Evolutionary conservation across 768 basidiomycete species (phyloP).

Genomic region (Flagelloscypha sp.): DNA sequence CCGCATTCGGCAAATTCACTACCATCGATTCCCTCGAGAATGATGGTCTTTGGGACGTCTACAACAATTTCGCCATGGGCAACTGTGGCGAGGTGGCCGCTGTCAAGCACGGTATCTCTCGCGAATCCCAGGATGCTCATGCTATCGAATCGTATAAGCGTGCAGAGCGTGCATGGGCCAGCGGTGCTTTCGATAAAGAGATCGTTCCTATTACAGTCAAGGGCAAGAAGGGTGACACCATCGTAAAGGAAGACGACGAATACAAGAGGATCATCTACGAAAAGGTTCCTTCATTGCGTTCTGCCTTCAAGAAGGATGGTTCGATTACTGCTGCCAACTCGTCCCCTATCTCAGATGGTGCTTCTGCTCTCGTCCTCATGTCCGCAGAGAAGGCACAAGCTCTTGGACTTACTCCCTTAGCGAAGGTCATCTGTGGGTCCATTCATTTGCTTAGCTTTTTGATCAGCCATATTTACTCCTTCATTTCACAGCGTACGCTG

Average conservation of each 20-base stretch:
- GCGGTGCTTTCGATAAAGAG: constrained; percentile 79
- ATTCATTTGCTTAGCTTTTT: constrained; percentile 2
- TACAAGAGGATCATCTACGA: constrained; percentile 95
- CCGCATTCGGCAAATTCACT: constrained; percentile 83
- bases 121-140: constrained; percentile 84
- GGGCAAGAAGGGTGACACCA: constrained; percentile 87
- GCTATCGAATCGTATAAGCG: constrained; percentile 94
- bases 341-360: constrained; percentile 91
- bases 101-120: constrained; percentile 71
- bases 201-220: constrained; percentile 85
- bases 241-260: constrained; percentile 93
- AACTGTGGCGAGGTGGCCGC: constrained; percentile 90
- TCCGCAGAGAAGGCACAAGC: constrained; percentile 89
- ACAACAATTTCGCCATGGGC: constrained; percentile 98
- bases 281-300: constrained; percentile 82
- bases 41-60: constrained; percentile 95
- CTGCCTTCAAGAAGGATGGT: constrained; percentile 85
- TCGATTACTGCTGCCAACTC: constrained; percentile 96
- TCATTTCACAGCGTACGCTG: constrained; percentile 71
- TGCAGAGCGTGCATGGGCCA: constrained; percentile 84
- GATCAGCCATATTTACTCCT: constrained; percentile 5
- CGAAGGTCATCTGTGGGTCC: constrained; percentile 82
- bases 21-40: constrained; percentile 80
- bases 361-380: constrained; percentile 91
- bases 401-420: constrained; percentile 86